Percentiles rank a stretch among this genome's conserved stretches.
Conservation (phyloP, 441 rosid genomes). For the Oxalis stricta region DNA sequence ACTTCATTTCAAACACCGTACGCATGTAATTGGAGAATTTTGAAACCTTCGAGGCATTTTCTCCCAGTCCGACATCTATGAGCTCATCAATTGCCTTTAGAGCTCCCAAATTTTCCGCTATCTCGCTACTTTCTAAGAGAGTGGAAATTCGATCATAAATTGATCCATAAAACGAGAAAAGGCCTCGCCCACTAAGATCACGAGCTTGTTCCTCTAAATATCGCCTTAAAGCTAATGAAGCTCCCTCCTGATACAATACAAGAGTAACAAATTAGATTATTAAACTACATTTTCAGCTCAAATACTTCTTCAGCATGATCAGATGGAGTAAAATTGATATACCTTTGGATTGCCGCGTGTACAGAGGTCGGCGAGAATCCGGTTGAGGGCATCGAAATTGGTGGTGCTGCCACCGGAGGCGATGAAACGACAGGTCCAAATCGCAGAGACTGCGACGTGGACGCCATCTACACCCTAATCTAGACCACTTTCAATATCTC, state of each 20-base stretch:
- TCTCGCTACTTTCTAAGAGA: conserved; percentile 63
- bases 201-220: conserved; percentile 82
- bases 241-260: conserved; percentile 47
- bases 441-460: conserved; percentile 63
- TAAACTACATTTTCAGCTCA: background rate
- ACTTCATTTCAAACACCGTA: conserved; percentile 65
- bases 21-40: conserved; percentile 69
- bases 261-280: no score
- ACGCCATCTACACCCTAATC: conserved; percentile 32
- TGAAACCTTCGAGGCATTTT: conserved; percentile 93
- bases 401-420: conserved; percentile 46
- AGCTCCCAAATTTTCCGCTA: conserved; percentile 85
- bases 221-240: conserved; percentile 63
- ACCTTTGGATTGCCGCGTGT: conserved; percentile 81
- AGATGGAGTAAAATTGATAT: background rate
- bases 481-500: background rate
- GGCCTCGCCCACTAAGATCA: conserved; percentile 81
- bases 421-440: conserved; percentile 42
- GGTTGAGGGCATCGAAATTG: conserved; percentile 65
- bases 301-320: background rate
- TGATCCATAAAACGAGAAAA: conserved; percentile 86
- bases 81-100: conserved; percentile 88
- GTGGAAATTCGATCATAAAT: conserved; percentile 57
- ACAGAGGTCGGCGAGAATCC: conserved; percentile 79
- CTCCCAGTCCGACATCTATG: conserved; percentile 87